Evolutionary conservation across 202 grass and related monocot species (phyloP).

Genomic region (Musa balbisiana): DNA sequence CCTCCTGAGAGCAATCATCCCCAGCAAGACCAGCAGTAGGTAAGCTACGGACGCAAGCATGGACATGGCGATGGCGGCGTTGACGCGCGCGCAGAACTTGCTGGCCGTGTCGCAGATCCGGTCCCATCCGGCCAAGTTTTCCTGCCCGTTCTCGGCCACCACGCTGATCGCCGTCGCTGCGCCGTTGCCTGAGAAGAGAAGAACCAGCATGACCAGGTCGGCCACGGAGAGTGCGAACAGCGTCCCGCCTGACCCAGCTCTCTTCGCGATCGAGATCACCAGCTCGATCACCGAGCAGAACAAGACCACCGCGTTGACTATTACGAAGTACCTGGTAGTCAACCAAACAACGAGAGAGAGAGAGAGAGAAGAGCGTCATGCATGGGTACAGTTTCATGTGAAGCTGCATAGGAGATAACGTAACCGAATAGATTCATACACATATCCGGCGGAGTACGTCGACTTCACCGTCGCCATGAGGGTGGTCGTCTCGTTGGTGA

Average conservation of each 20-base stretch:
- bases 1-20: neutral
- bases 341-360: no score
- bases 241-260: neutral
- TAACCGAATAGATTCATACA: neutral
- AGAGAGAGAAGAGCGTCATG: no score
- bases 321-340: slow-evolving; percentile 1
- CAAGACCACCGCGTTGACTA: slow-evolving; percentile 2
- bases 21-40: neutral
- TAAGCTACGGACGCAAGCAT: slow-evolving; percentile 13
- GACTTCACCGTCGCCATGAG: neutral
- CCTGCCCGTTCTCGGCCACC: neutral
- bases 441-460: neutral
- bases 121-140: neutral
- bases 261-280: neutral
- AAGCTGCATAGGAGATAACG: no score
- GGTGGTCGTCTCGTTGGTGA: neutral
- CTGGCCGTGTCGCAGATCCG: neutral
- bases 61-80: slow-evolving; percentile 18
- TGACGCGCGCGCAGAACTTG: slow-evolving; percentile 8
- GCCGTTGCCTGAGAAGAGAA: slow-evolving; percentile 21
- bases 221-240: slow-evolving; percentile 5
- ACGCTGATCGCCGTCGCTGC: slow-evolving; percentile 5
- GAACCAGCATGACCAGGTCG: slow-evolving; percentile 4
- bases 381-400: no score
- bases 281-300: slow-evolving; percentile 5